phyloP scores from a whole-genome alignment of 2,329 filamentous ascomycete genomes.

The Talaromyces marneffei region DNA sequence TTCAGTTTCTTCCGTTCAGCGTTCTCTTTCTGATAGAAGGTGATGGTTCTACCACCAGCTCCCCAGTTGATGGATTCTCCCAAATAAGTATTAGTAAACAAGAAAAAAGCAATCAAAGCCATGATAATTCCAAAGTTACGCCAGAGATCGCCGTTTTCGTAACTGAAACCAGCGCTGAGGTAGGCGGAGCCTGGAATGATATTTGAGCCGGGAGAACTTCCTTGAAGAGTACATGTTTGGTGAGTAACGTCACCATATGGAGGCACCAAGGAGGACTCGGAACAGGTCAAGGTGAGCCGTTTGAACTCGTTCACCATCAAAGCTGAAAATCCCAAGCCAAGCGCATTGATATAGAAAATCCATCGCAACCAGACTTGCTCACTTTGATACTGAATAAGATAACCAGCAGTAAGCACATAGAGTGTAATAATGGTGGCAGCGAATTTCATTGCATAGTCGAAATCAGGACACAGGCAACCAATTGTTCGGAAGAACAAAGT shows the following conservation, averaged over 20 bases:
- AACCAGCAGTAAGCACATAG: slow-evolving; percentile 76
- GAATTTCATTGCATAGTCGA: slow-evolving; percentile 79
- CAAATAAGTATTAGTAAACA: slow-evolving; percentile 34
- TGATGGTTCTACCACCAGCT: slow-evolving; percentile 30
- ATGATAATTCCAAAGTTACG: slow-evolving; percentile 45
- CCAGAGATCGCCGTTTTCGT: slow-evolving; percentile 65
- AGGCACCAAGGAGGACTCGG: slow-evolving; percentile 57
- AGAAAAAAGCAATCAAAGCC: slow-evolving; percentile 31
- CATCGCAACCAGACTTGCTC: slow-evolving; percentile 72
- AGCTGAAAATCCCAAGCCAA: slow-evolving; percentile 68
- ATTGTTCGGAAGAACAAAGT: slow-evolving; percentile 72
- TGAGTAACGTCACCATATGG: slow-evolving; percentile 66
- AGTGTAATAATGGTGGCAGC: slow-evolving; percentile 72
- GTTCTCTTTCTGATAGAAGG: slow-evolving; percentile 25
- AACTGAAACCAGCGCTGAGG: slow-evolving; percentile 62
- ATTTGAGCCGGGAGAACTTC: slow-evolving; percentile 60
- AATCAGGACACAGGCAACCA: slow-evolving; percentile 69
- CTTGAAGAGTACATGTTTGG: slow-evolving; percentile 75
- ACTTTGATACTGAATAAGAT: slow-evolving; percentile 71
- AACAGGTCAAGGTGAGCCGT: slow-evolving; percentile 63
- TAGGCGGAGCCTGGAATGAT: slow-evolving; percentile 63
- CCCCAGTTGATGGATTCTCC: slow-evolving; percentile 34
- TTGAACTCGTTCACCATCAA: slow-evolving; percentile 87
- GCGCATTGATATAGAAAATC: slow-evolving; percentile 61
- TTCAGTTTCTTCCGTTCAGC: slow-evolving; percentile 18